Evolutionary conservation across 192 early-diverging fungal genomes (phyloP), one percentile per base, ranked within the genome.

Genomic region (Coemansia sp.): DNA sequence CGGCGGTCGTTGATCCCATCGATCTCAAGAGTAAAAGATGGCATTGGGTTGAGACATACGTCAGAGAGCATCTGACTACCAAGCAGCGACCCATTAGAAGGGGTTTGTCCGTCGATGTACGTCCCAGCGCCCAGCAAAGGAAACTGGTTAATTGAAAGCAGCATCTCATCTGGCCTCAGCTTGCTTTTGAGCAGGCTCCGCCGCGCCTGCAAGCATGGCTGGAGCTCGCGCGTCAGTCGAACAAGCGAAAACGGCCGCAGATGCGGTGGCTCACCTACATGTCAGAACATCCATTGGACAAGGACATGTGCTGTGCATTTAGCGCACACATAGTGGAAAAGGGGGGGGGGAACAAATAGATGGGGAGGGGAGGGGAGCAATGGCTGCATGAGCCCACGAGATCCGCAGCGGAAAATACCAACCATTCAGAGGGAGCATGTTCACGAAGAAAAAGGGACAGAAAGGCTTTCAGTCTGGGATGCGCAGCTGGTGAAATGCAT

Each of bases 1-100:
- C 97, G 91, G 55, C 97, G 93, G 57, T 89, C 79, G 26, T 88
- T 84, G 66, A 99, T 99, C 67, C 97, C 97, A 9, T 85, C 86
- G 2, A 95, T 93, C 49, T 98, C 86, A 0, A 95, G 94, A 19
- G 81, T 84, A 75, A 97, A 99, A 28, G 94, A 86, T 3, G 89
- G 90, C 41, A 94, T 90, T n/a, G 90, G 88, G 58, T 93, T 93
- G 63, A 99, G 95, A 56, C 91, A 89, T 41, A 89, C 86, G 67
- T 97, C 92, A 22, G 95, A 92, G 32, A 97, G 85, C 79, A 97
- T 92, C 62, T 92, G 67, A 80, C 90, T 92, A 63, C 88, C 85
- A 53, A 88, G 87, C 12, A 88, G 87, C 31, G 88, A 82, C n/a
- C 83, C 87, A 27, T 80, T 73, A 18, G 85, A 73, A 16, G 82